phyloP scores from a whole-genome alignment of 2,329 filamentous ascomycete genomes.

The Apiospora saccharicola region DNA sequence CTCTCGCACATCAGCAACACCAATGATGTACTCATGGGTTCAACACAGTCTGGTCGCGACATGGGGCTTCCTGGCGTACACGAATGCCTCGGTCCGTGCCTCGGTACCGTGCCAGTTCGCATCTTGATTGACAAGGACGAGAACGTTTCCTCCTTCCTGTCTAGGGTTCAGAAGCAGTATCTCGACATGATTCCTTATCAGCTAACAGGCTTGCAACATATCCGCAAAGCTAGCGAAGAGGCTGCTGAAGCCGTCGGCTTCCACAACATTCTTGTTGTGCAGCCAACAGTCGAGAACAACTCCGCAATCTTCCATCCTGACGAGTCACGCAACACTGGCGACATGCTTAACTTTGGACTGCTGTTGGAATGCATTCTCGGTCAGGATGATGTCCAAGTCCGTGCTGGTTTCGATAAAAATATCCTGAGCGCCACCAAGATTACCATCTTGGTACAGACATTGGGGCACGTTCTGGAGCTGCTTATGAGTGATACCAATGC shows the following conservation, averaged over 20 bases:
- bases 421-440: slow-evolving; percentile 23
- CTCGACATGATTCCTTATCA: slow-evolving; percentile 58
- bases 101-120: slow-evolving; percentile 52
- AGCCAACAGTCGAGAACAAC: background rate
- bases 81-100: slow-evolving; percentile 39
- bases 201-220: slow-evolving; percentile 4
- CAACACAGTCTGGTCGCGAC: slow-evolving; percentile 48
- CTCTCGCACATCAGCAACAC: slow-evolving; percentile 42
- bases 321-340: slow-evolving; percentile 3
- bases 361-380: slow-evolving; percentile 24
- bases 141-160: slow-evolving; percentile 27
- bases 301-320: slow-evolving; percentile 11
- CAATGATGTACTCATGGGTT: slow-evolving; percentile 46
- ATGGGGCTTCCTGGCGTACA: slow-evolving; percentile 31
- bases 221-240: background rate
- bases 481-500: slow-evolving; percentile 23
- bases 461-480: slow-evolving; percentile 28
- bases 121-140: slow-evolving; percentile 40
- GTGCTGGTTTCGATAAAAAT: slow-evolving; percentile 24
- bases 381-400: slow-evolving; percentile 16
- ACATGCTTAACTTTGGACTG: slow-evolving; percentile 21
- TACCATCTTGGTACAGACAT: slow-evolving; percentile 25
- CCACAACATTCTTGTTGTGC: slow-evolving; percentile 11
- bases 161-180: slow-evolving; percentile 13
- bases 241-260: background rate